A percentile compares a stretch with the other conserved stretches of the same genome.
Evolutionary conservation across 192 early-diverging fungal genomes (phyloP).

Genomic region (Coemansia sp.): DNA sequence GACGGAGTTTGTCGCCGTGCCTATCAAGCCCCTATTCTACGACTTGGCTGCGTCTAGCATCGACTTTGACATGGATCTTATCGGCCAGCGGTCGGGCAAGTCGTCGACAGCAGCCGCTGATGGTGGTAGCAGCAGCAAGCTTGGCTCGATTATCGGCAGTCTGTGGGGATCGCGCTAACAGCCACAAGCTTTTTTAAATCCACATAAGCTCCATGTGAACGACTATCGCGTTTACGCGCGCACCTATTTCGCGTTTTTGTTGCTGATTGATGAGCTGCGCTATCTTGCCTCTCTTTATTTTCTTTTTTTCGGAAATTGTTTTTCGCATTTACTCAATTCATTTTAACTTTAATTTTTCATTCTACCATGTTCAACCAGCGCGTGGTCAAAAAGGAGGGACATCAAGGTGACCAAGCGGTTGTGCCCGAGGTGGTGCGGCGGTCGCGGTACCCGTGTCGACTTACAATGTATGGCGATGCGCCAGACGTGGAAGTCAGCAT

Average conservation of each 20-base stretch:
- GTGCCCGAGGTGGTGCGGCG: conserved; percentile 51
- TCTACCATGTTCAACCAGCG: conserved; percentile 48
- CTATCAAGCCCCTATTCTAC: conserved; percentile 52
- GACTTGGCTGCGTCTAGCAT: conserved; percentile 45
- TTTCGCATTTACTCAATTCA: not conserved
- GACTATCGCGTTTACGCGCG: conserved; percentile 3
- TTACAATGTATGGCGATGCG: conserved; percentile 39
- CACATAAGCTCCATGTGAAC: too few species aligned
- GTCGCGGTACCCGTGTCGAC: conserved; percentile 50
- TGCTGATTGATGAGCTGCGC: not conserved
- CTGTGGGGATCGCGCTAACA: conserved; percentile 34
- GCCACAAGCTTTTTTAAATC: not conserved
- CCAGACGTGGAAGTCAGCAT: conserved; percentile 55
- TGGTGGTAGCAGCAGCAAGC: conserved; percentile 27
- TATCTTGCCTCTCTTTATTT: not conserved
- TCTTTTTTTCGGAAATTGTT: not conserved
- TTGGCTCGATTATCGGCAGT: conserved; percentile 45
- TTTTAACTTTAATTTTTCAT: not conserved
- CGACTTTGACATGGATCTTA: conserved; percentile 41
- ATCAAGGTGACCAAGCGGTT: conserved; percentile 14
- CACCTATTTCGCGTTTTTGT: not conserved
- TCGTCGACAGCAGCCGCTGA: not conserved
- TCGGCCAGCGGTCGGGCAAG: conserved; percentile 28
- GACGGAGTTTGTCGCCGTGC: conserved; percentile 25
- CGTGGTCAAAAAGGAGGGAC: conserved; percentile 21